phyloP scores from a whole-genome alignment of 768 basidiomycete species.

The Leccinum pellstonianum region DNA sequence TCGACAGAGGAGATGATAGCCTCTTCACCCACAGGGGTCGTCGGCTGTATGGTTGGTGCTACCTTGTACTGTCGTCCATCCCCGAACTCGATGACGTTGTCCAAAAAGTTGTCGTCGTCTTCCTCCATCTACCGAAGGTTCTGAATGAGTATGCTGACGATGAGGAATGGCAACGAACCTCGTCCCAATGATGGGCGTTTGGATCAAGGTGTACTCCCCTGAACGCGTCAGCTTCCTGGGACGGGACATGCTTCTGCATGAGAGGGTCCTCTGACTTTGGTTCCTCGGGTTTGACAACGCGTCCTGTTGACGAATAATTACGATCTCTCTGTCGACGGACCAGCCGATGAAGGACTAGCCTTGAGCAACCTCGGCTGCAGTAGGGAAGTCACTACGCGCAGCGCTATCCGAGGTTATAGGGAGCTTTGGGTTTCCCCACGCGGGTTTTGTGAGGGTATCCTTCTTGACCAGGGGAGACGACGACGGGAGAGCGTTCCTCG shows the following conservation, averaged over 20 bases:
- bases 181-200: slow-evolving; percentile 97
- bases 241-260: slow-evolving; percentile 53
- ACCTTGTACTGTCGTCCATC: slow-evolving; percentile 93
- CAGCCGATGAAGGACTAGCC: slow-evolving; percentile 44
- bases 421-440: slow-evolving; percentile 65
- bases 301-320: slow-evolving; percentile 23
- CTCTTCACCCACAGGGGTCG: slow-evolving; percentile 17
- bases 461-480: slow-evolving; percentile 36
- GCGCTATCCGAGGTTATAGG: slow-evolving; percentile 38
- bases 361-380: slow-evolving; percentile 92
- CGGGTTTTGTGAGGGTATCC: slow-evolving; percentile 47
- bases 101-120: slow-evolving; percentile 88
- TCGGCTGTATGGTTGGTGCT: slow-evolving; percentile 41
- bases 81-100: slow-evolving; percentile 90
- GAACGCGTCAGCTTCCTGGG: slow-evolving; percentile 91
- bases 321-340: not conserved
- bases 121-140: slow-evolving; percentile 68
- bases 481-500: slow-evolving; percentile 38
- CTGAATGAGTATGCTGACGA: slow-evolving; percentile 1
- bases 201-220: slow-evolving; percentile 91
- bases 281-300: slow-evolving; percentile 30
- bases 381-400: slow-evolving; percentile 80
- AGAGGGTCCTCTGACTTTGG: slow-evolving; percentile 53
- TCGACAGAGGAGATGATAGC: slow-evolving; percentile 18
- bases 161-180: slow-evolving; percentile 54